These are phyloP conservation scores for Lyophyllum shimeji DNA, from an alignment of 768 basidiomycete species.

Conservation along the genomic window DNA sequence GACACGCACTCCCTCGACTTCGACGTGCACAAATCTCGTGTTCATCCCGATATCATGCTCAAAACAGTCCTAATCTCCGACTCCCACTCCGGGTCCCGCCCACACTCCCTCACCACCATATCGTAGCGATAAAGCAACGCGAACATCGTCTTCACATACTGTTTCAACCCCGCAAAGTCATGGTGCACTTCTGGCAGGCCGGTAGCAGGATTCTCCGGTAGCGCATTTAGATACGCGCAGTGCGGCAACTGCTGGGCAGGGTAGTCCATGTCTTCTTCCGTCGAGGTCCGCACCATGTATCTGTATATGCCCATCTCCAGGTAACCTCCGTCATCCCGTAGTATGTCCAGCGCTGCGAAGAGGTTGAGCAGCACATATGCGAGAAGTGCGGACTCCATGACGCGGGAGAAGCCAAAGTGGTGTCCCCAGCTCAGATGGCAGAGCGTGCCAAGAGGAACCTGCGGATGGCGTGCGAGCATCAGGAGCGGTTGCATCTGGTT, in stretches of 20 bases:
- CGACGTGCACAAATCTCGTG: no score
- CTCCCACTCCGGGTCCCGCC: slow-evolving; percentile 30
- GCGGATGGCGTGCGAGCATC: slow-evolving; percentile 36
- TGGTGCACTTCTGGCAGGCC: slow-evolving; percentile 15
- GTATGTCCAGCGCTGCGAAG: slow-evolving; percentile 26
- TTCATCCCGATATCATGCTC: neutral
- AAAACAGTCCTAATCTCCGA: slow-evolving; percentile 16
- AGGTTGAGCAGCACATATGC: slow-evolving; percentile 38
- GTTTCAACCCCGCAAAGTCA: slow-evolving; percentile 23
- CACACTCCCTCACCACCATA: slow-evolving; percentile 34
- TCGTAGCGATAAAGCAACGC: slow-evolving; percentile 37
- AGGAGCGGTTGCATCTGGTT: slow-evolving; percentile 31
- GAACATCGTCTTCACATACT: slow-evolving; percentile 36
- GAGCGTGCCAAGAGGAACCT: slow-evolving; percentile 26
- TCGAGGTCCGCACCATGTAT: slow-evolving; percentile 16
- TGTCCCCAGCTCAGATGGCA: slow-evolving; percentile 28
- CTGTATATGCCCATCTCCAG: slow-evolving; percentile 19
- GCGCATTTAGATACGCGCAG: slow-evolving; percentile 21
- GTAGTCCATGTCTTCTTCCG: slow-evolving; percentile 23
- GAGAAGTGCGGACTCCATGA: slow-evolving; percentile 26
- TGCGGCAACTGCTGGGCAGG: slow-evolving; percentile 33
- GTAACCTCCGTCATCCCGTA: slow-evolving; percentile 26
- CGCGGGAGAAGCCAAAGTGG: slow-evolving; percentile 32
- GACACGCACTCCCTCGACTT: no score
- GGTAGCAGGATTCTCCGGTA: slow-evolving; percentile 1